Evolutionary conservation across 1,284 basidiomycete genomes (phyloP).

Genomic region (Wolfiporia cocos): DNA sequence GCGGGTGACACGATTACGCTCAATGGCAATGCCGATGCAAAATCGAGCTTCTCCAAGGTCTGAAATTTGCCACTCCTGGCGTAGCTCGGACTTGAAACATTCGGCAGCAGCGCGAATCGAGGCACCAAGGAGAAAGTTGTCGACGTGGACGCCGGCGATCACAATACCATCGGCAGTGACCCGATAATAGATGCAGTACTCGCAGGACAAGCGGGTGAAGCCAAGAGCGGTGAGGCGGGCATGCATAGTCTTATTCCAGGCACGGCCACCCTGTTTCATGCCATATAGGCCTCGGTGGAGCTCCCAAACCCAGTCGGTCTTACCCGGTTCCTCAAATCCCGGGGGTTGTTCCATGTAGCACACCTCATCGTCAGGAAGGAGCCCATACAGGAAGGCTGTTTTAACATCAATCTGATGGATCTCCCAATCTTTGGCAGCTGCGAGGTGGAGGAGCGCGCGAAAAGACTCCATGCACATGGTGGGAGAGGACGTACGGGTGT

Average conservation of each 20-base stretch:
- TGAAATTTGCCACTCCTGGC: constrained; percentile 25
- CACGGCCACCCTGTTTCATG: constrained; percentile 23
- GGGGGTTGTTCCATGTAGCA: constrained; percentile 34
- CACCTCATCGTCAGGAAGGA: constrained; percentile 33
- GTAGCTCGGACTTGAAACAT: constrained; percentile 20
- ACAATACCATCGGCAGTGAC: constrained; percentile 10
- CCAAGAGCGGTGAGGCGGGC: constrained; percentile 14
- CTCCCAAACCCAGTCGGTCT: constrained; percentile 14
- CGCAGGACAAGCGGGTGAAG: constrained; percentile 18
- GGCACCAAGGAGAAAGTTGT: constrained; percentile 25
- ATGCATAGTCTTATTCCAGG: constrained; percentile 21
- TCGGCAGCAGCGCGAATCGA: constrained; percentile 2
- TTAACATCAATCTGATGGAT: too few species aligned
- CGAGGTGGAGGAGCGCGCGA: too few species aligned
- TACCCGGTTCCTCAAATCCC: constrained; percentile 23
- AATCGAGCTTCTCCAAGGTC: constrained; percentile 25
- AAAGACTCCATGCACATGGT: too few species aligned
- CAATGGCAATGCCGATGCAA: constrained; percentile 30
- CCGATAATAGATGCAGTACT: constrained; percentile 25
- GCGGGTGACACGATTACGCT: constrained; percentile 16
- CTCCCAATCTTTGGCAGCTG: too few species aligned
- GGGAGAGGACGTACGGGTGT: too few species aligned
- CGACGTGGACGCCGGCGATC: constrained; percentile 27
- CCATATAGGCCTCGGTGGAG: constrained; percentile 22
- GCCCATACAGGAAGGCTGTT: constrained; percentile 37